Evolutionary conservation across 179 eudicot species (phyloP).

Genomic region (Nepenthes alata): DNA sequence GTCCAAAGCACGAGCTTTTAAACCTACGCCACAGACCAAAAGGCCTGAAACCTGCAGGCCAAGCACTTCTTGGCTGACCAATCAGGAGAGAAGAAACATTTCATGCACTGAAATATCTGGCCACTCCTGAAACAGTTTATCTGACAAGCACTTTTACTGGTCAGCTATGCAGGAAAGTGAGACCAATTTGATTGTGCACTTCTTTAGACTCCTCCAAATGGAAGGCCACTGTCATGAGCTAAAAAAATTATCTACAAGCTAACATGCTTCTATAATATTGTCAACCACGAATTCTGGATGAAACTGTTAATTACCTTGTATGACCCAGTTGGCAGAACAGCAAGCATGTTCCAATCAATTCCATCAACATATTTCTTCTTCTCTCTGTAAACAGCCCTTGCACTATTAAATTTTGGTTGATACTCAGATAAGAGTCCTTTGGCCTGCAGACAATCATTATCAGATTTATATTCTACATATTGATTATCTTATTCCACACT

Average conservation of each 20-base stretch:
- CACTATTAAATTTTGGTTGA: conserved; percentile 92
- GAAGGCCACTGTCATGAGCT: background rate
- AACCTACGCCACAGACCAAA: background rate
- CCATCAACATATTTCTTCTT: conserved; percentile 84
- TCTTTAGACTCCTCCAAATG: background rate
- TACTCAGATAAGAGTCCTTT: conserved; percentile 88
- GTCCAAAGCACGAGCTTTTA: too few relatives aligned
- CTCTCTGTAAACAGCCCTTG: conserved; percentile 94
- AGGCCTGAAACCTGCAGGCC: background rate
- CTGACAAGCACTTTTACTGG: background rate
- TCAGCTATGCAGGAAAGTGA: background rate
- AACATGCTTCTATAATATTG: background rate
- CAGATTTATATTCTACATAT: conserved; percentile 1
- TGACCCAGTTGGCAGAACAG: conserved; percentile 85
- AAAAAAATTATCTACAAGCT: background rate
- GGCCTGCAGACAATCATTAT: conserved; percentile 48
- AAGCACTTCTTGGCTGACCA: background rate
- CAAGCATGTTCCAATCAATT: conserved; percentile 98
- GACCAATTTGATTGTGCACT: conserved; percentile 2
- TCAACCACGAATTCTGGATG: background rate
- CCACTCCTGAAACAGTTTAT: too few relatives aligned
- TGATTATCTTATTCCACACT: background rate
- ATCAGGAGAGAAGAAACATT: too few relatives aligned
- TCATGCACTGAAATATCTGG: too few relatives aligned
- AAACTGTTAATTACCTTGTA: conserved; percentile 40